Evolutionary conservation across 139 green algal genomes (phyloP), one percentile per base, ranked within the genome.

Genomic region (Nannochloris sp.): DNA sequence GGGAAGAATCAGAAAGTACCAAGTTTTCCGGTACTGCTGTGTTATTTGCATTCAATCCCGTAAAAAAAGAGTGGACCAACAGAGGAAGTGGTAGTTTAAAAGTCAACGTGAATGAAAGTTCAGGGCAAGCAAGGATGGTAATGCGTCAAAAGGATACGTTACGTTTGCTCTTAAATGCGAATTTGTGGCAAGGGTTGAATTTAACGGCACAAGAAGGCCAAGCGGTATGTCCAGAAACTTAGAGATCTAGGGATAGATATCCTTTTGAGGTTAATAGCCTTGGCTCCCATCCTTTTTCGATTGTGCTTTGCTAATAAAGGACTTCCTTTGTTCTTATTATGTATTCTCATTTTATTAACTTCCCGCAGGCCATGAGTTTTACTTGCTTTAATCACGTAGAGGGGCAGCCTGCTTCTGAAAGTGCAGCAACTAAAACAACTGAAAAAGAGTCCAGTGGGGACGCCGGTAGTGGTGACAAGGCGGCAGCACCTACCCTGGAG

Each of bases 141-240:
- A 97, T 97, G 91, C 77, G 91, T 27, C 77, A 92, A 57, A 67
- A 74, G 13, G 91, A 86, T 42, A 95, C 92, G 73, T 78, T 91
- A 38, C 74, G 84, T 15, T 81, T 97, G 53, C 76, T 97, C 61
- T 75, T 97, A 4, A 97, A 97, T 57, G 91, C 91, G 6, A 85
- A 83, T 31, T 66, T 97, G 7, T 95, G 81, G 65, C 14, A 57
- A 7, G 77, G 69, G 51, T 95, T 97, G 67, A 78, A 81, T 45
- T 47, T 88, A 31, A 85, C 77, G 2, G 74, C 59, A 38, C 97
- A 97, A 90, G 73, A 90, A n/a, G 84, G 83, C 4, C 79, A 78
- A 32, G 86, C 84, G 57, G 77, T 75, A 36, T 30, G 58, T 19
- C 5, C n/a, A n/a, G n/a, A n/a, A n/a, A n/a, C n/a, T n/a, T n/a